Conservation (phyloP, 441 rosid genomes). For the Melastoma candidum region DNA sequence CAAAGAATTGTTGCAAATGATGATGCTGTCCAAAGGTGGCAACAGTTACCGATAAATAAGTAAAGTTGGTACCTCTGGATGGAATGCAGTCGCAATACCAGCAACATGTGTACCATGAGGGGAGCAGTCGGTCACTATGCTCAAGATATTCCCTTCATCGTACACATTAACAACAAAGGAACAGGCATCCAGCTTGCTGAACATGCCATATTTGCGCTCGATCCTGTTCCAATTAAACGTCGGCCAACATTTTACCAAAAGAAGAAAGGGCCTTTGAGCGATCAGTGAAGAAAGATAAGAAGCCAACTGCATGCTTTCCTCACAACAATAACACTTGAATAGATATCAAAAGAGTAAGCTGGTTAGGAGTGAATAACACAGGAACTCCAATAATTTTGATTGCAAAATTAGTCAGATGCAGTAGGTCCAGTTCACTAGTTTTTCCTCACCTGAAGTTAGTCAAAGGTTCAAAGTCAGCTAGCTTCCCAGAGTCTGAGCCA, state of each 20-base stretch:
- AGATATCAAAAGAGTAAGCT: too few relatives aligned
- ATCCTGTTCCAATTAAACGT: constrained; percentile 39
- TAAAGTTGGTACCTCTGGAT: constrained; percentile 58
- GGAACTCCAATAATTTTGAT: too few relatives aligned
- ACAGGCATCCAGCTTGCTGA: constrained; percentile 96
- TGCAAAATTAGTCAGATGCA: too few relatives aligned
- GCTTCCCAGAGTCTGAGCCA: constrained; percentile 64
- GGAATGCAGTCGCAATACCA: constrained; percentile 92
- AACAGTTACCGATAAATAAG: too few relatives aligned
- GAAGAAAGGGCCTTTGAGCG: too few relatives aligned
- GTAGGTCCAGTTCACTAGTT: too few relatives aligned
- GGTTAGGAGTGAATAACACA: too few relatives aligned
- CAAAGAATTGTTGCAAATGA: constrained; percentile 2
- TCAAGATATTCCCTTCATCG: constrained; percentile 73
- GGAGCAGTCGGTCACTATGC: constrained; percentile 92
- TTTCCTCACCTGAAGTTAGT: constrained; percentile 63
- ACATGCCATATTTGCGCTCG: constrained; percentile 80
- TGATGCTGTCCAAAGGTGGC: too few relatives aligned
- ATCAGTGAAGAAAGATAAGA: too few relatives aligned
- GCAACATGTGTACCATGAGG: constrained; percentile 99
- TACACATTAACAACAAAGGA: constrained; percentile 76
- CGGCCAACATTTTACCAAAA: background rate
- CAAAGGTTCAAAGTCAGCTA: constrained; percentile 65
- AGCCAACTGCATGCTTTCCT: too few relatives aligned
- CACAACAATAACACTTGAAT: too few relatives aligned